Conservation (phyloP, 2,329 filamentous ascomycete species). For the Claviceps arundinis region DNA sequence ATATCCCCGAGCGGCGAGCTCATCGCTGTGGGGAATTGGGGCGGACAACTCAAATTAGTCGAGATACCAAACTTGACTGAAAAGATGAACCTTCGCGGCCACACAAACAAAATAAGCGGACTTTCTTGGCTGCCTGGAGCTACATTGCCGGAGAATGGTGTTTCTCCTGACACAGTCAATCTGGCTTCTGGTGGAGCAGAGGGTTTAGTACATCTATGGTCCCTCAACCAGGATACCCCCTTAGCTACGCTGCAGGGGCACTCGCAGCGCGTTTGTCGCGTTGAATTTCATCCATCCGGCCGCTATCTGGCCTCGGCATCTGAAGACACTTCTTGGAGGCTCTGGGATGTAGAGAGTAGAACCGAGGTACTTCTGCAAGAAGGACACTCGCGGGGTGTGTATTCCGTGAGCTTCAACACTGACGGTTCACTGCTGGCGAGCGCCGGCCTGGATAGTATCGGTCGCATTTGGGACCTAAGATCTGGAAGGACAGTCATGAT, state of each 20-base stretch:
- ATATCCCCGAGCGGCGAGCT: slow-evolving; percentile 77
- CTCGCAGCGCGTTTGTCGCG: slow-evolving; percentile 72
- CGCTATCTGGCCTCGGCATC: slow-evolving; percentile 84
- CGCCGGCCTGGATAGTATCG: slow-evolving; percentile 88
- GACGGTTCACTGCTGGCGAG: slow-evolving; percentile 86
- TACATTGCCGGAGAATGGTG: slow-evolving; percentile 55
- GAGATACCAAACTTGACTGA: slow-evolving; percentile 71
- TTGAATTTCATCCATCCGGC: slow-evolving; percentile 90
- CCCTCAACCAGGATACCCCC: slow-evolving; percentile 72
- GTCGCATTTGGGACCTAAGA: slow-evolving; percentile 86
- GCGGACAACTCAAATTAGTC: slow-evolving; percentile 74
- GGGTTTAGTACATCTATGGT: slow-evolving; percentile 81
- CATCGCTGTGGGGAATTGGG: slow-evolving; percentile 87
- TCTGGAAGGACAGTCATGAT: slow-evolving; percentile 94
- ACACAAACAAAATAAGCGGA: slow-evolving; percentile 80
- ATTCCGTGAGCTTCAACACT: slow-evolving; percentile 74
- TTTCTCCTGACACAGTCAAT: slow-evolving; percentile 65
- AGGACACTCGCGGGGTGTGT: slow-evolving; percentile 89
- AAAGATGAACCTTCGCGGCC: slow-evolving; percentile 63
- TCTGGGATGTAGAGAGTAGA: slow-evolving; percentile 85
- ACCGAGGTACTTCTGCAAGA: slow-evolving; percentile 81
- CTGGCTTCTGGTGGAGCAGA: slow-evolving; percentile 85
- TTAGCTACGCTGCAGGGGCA: slow-evolving; percentile 73
- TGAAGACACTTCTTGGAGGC: slow-evolving; percentile 89
- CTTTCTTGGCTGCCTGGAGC: slow-evolving; percentile 81